Evolutionary conservation across 352 stramenopile species (phyloP).

Genomic region (Phytophthora crassamura): DNA sequence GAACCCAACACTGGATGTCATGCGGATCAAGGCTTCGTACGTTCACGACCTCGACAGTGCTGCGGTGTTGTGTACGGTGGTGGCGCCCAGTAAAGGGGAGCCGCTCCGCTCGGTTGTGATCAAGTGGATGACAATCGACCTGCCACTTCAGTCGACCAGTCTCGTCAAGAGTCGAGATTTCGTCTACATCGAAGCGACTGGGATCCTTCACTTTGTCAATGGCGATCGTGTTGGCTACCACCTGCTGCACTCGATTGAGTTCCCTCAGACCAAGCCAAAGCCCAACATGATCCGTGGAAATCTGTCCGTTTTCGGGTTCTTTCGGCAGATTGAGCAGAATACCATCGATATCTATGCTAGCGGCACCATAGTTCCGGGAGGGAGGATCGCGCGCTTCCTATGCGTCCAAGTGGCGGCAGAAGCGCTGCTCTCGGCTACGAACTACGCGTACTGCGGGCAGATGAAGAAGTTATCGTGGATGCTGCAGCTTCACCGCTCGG

Average conservation of each 20-base stretch:
- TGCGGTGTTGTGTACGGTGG: conserved; percentile 28
- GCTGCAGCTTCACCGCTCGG: conserved; percentile 18
- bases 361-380: conserved; percentile 28
- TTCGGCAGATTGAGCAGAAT: conserved; percentile 42
- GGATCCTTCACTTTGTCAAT: conserved; percentile 17
- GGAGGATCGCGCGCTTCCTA: conserved; percentile 35
- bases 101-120: conserved; percentile 36
- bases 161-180: conserved; percentile 37
- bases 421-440: conserved; percentile 34
- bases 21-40: conserved; percentile 41
- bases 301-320: conserved; percentile 48
- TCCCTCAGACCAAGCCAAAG: conserved; percentile 40
- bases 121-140: conserved; percentile 41
- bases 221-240: conserved; percentile 43
- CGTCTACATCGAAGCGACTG: conserved; percentile 38
- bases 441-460: conserved; percentile 51
- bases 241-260: conserved; percentile 44
- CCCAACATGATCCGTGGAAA: conserved; percentile 37
- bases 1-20: conserved; percentile 37
- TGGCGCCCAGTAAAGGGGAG: conserved; percentile 27
- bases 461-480: conserved; percentile 65
- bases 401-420: conserved; percentile 29
- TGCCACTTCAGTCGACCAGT: conserved; percentile 20
- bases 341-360: conserved; percentile 41
- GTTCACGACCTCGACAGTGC: conserved; percentile 35